phyloP scores from a whole-genome alignment of 2,329 filamentous ascomycete genomes.

The Thielaviopsis populi region DNA sequence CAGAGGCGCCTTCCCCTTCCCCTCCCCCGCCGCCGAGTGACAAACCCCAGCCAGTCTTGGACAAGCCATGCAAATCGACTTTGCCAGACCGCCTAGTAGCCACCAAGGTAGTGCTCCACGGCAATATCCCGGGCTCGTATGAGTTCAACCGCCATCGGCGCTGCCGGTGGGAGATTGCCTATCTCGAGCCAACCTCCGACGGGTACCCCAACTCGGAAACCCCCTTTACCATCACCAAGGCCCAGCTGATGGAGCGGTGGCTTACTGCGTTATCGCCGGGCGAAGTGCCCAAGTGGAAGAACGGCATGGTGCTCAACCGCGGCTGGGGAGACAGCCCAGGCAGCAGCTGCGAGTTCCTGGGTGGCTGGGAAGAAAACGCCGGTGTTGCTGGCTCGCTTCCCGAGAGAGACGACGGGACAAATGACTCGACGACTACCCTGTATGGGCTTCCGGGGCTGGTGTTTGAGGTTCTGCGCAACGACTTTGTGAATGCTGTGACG shows the following conservation, averaged over 20 bases:
- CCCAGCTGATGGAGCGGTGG: constrained; percentile 54
- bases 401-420: constrained; percentile 39
- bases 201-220: constrained; percentile 55
- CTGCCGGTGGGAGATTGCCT: constrained; percentile 67
- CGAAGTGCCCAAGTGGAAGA: constrained; percentile 36
- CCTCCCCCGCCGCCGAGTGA: constrained; percentile 40
- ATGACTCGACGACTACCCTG: constrained; percentile 59
- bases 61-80: constrained; percentile 24
- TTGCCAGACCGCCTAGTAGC: constrained; percentile 57
- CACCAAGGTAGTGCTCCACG: constrained; percentile 85
- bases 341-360: constrained; percentile 72
- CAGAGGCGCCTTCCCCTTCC: constrained; percentile 51
- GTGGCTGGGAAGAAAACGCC: constrained; percentile 68
- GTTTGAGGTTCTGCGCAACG: constrained; percentile 92
- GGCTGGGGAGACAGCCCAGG: constrained; percentile 87
- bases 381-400: constrained; percentile 23
- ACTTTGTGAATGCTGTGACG: constrained; percentile 74
- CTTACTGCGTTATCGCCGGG: constrained; percentile 45
- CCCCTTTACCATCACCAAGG: constrained; percentile 57
- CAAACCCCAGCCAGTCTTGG: constrained; percentile 13
- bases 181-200: constrained; percentile 25
- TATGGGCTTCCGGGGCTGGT: constrained; percentile 89
- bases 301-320: constrained; percentile 78
- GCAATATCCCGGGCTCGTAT: constrained; percentile 89
- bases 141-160: constrained; percentile 90